Percentiles rank a stretch among this genome's conserved stretches.
phyloP scores from a whole-genome alignment of 495 filamentous ascomycete genomes.

The Lasiosphaeriaceae sp. region DNA sequence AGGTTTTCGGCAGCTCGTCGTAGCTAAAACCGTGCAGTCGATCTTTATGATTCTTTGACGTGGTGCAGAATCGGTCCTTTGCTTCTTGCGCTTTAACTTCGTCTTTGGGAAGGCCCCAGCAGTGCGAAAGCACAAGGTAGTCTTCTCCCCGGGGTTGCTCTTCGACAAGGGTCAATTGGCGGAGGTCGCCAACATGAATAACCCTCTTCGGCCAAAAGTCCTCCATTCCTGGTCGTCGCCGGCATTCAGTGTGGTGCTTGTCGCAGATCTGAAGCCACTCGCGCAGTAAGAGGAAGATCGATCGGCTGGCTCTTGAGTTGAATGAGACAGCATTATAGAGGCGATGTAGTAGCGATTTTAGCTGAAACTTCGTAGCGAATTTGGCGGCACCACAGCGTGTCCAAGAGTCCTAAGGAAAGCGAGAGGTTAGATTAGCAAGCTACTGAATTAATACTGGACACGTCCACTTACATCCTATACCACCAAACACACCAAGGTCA shows the following conservation, averaged over 20 bases:
- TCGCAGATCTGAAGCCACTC: conserved; percentile 8
- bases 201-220: conserved; percentile 10
- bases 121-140: conserved; percentile 12
- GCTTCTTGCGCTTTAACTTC: neutral
- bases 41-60: neutral
- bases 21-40: conserved; percentile 9
- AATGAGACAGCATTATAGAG: conserved; percentile 3
- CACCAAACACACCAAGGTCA: no score
- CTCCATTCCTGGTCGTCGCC: neutral
- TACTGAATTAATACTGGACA: no score
- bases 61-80: conserved; percentile 8
- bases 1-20: conserved; percentile 13
- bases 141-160: conserved; percentile 1
- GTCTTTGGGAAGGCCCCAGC: conserved; percentile 3
- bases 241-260: neutral
- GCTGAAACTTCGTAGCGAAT: neutral
- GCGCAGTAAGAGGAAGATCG: neutral
- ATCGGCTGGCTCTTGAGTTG: neutral
- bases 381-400: neutral
- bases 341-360: neutral
- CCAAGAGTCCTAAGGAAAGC: neutral
- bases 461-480: no score
- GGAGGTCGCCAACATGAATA: conserved; percentile 2
- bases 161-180: conserved; percentile 8
- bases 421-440: neutral